Evolutionary conservation across 768 basidiomycete species (phyloP).

Genomic region (Suillus spraguei): DNA sequence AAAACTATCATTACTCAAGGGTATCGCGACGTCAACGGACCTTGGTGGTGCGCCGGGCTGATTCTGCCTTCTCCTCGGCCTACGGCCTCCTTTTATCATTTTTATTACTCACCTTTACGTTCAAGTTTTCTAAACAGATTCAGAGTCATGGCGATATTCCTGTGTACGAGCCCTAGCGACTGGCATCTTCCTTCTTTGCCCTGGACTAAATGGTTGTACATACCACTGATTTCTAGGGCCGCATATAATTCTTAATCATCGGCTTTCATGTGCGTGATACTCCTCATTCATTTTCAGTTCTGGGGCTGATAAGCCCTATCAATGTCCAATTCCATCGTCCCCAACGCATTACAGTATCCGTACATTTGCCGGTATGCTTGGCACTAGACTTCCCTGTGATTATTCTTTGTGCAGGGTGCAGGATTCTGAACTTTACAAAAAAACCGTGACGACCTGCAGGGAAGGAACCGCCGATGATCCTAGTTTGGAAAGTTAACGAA

Average conservation of each 20-base stretch:
- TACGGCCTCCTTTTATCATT: neutral
- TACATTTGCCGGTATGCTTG: constrained; percentile 1
- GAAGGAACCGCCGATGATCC: neutral
- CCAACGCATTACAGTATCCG: neutral
- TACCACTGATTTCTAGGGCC: neutral
- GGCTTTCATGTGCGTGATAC: neutral
- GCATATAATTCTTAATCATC: neutral
- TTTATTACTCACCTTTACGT: neutral
- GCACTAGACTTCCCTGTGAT: neutral
- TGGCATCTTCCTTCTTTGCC: neutral
- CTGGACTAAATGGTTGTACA: neutral
- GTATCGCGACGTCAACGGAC: neutral
- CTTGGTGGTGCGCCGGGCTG: neutral
- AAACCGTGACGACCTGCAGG: no score
- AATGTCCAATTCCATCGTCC: neutral
- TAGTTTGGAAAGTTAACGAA: neutral
- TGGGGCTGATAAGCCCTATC: constrained; percentile 1
- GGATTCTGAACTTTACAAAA: neutral
- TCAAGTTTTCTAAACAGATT: neutral
- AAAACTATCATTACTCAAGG: neutral
- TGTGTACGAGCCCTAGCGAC: neutral
- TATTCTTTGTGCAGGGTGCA: neutral
- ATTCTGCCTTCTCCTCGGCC: neutral
- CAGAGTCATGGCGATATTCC: neutral
- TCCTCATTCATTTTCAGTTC: neutral